Evolutionary conservation across 2,329 filamentous ascomycete genomes (phyloP).

Genomic region (Aureobasidium melanogenum): DNA sequence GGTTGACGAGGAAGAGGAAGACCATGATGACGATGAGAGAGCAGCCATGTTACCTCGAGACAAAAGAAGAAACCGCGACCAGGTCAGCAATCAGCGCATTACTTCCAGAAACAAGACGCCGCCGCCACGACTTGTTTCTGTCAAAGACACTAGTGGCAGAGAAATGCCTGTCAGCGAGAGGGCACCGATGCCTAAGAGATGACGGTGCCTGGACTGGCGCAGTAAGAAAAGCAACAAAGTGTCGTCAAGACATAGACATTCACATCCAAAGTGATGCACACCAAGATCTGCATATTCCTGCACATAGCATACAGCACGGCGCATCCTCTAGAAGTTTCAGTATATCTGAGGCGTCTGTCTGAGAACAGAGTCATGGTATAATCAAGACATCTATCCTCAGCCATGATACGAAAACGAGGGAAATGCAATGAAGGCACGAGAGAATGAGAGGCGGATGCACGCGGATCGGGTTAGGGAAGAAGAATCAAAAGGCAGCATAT

Average conservation of each 20-base stretch:
- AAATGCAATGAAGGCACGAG: neutral
- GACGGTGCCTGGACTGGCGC: neutral
- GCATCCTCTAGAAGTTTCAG: too few species aligned
- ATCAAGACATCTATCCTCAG: neutral
- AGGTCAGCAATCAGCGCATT: constrained; percentile 20
- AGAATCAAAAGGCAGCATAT: neutral
- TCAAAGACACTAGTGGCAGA: constrained; percentile 34
- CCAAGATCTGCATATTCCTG: neutral
- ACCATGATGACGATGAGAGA: constrained; percentile 52
- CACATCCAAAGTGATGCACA: too few species aligned
- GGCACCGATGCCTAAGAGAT: constrained; percentile 31
- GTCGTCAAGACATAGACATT: neutral
- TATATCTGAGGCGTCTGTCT: neutral
- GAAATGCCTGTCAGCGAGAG: constrained; percentile 36
- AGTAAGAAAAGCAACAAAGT: neutral
- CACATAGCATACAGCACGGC: neutral
- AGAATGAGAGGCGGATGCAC: neutral
- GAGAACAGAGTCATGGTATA: neutral
- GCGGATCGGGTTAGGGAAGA: neutral
- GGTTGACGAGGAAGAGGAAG: constrained; percentile 47
- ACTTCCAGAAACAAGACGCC: constrained; percentile 18
- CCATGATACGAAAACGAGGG: neutral
- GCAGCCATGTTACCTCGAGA: constrained; percentile 20
- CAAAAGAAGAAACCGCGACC: constrained; percentile 20
- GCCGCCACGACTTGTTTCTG: constrained; percentile 22